Conservation (phyloP, 2,329 filamentous ascomycete species). For the Pestalotiopsis sp. region DNA sequence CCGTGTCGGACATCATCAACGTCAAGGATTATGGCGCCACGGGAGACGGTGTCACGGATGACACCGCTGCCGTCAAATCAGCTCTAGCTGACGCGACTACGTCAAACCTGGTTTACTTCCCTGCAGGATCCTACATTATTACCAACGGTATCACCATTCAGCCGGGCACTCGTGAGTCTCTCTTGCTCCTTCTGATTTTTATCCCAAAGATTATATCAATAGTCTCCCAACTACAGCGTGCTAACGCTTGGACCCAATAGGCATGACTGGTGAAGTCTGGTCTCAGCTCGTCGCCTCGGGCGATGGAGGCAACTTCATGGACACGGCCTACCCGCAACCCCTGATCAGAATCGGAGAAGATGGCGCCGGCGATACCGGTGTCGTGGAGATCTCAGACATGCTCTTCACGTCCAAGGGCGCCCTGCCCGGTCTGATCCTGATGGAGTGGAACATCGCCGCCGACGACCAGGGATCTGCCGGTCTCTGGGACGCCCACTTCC, state of each 20-base stretch:
- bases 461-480: not conserved
- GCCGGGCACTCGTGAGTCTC: conserved; percentile 6
- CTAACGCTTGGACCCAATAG: not conserved
- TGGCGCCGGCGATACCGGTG: not conserved
- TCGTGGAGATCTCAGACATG: not conserved
- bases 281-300: not conserved
- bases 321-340: not conserved
- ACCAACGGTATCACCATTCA: conserved; percentile 66
- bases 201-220: no score
- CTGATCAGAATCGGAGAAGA: not conserved
- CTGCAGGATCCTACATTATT: conserved; percentile 66
- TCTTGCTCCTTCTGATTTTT: no score
- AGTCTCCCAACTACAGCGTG: no score
- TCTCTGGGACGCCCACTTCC: conserved; percentile 52
- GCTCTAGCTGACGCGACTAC: conserved; percentile 32
- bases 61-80: conserved; percentile 35
- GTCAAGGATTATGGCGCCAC: conserved; percentile 37
- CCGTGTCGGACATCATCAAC: conserved; percentile 18
- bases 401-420: not conserved
- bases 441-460: not conserved
- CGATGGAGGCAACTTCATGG: not conserved
- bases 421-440: not conserved
- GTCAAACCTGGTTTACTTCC: conserved; percentile 35
- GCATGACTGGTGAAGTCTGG: not conserved
- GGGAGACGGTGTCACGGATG: conserved; percentile 31